Evolutionary conservation across 768 basidiomycete species (phyloP).

Genomic region (Suillus decipiens): DNA sequence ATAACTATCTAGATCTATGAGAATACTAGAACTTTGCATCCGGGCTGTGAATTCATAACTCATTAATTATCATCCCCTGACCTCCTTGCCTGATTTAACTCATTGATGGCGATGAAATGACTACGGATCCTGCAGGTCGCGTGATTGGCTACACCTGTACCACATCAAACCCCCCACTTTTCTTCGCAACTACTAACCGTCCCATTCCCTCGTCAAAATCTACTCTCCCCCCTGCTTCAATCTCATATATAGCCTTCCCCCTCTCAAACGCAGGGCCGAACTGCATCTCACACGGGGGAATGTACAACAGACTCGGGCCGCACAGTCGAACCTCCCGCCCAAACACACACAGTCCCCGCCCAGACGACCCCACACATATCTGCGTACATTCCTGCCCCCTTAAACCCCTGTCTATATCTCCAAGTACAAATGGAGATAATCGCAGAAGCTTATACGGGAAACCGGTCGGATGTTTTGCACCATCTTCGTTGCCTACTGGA

Average conservation of each 20-base stretch:
- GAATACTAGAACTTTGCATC: not conserved
- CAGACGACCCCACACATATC: conserved; percentile 27
- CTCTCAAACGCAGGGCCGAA: conserved; percentile 29
- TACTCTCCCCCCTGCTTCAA: conserved; percentile 23
- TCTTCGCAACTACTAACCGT: conserved; percentile 30
- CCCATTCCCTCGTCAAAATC: conserved; percentile 35
- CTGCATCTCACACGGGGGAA: conserved; percentile 33
- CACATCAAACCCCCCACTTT: conserved; percentile 29
- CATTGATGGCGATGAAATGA: not conserved
- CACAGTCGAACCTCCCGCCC: conserved; percentile 27
- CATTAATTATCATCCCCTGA: no score
- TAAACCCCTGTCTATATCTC: conserved; percentile 1
- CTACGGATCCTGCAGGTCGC: not conserved
- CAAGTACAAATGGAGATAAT: conserved; percentile 15
- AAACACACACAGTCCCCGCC: conserved; percentile 30
- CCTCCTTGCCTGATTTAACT: no score
- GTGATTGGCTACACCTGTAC: conserved; percentile 14
- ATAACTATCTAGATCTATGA: not conserved
- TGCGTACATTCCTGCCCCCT: conserved; percentile 15
- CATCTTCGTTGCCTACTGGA: conserved; percentile 16
- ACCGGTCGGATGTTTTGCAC: not conserved
- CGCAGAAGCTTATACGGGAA: conserved; percentile 26
- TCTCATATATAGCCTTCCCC: conserved; percentile 20
- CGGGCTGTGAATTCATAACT: no score
- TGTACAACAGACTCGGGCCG: conserved; percentile 24